Conservation (phyloP, 2,329 filamentous ascomycete species). For the Bisporella sp. region DNA sequence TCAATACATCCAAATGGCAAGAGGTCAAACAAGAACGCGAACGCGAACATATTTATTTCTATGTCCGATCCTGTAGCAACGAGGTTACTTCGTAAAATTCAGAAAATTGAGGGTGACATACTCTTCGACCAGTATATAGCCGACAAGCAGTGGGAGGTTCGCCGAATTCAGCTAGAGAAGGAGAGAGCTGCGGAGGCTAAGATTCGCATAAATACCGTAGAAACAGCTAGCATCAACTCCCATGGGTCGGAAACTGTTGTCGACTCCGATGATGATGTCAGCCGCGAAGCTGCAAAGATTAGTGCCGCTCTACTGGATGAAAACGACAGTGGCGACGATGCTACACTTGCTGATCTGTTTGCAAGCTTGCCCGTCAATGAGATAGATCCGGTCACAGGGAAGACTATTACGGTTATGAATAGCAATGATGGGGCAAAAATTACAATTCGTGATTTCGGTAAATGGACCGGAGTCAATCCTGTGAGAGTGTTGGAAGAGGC, state of each 20-base stretch:
- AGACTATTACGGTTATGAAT: constrained; percentile 49
- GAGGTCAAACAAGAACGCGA: constrained; percentile 9
- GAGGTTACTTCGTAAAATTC: constrained; percentile 67
- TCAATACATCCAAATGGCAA: constrained; percentile 4
- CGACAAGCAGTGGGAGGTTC: constrained; percentile 57
- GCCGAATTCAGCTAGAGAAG: constrained; percentile 53
- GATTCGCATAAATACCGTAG: constrained; percentile 35
- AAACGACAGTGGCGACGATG: constrained; percentile 44
- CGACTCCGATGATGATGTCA: constrained; percentile 39
- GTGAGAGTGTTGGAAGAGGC: constrained; percentile 75
- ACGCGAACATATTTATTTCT: background rate
- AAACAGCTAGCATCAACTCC: constrained; percentile 18
- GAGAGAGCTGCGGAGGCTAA: constrained; percentile 41
- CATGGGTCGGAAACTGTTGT: constrained; percentile 24
- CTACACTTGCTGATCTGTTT: constrained; percentile 49
- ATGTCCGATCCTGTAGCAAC: constrained; percentile 38
- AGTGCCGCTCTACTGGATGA: constrained; percentile 52
- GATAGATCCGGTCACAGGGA: constrained; percentile 50
- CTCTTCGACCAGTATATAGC: constrained; percentile 64
- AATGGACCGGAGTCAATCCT: constrained; percentile 70
- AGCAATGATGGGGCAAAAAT: constrained; percentile 47
- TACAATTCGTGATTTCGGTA: constrained; percentile 75
- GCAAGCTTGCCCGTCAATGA: constrained; percentile 54
- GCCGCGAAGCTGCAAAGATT: constrained; percentile 49
- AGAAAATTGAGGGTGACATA: constrained; percentile 70